Percentiles rank a stretch among this genome's conserved stretches.
Conservation (phyloP, 148 eudicot species). For the Heliamphora exappendiculata region DNA sequence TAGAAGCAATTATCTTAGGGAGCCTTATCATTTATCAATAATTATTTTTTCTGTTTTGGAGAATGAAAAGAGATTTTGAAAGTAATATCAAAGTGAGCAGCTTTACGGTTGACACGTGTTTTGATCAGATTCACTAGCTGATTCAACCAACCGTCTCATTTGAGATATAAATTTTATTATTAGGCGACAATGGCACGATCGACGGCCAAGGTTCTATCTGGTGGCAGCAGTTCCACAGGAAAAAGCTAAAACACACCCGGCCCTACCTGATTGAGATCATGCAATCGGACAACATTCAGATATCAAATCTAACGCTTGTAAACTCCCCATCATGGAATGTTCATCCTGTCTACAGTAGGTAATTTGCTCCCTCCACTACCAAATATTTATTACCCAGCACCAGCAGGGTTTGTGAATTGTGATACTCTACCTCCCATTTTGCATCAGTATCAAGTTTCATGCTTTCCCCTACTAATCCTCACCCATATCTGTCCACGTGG, state of each 20-base stretch:
- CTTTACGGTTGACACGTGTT: not conserved
- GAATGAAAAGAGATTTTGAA: no score
- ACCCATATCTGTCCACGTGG: not conserved
- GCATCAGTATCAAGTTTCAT: no score
- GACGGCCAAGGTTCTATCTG: slow-evolving; percentile 82
- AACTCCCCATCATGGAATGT: slow-evolving; percentile 85
- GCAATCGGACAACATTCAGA: slow-evolving; percentile 61
- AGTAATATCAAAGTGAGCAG: not conserved
- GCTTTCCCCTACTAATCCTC: not conserved
- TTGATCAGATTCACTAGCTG: not conserved
- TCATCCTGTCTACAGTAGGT: slow-evolving; percentile 94
- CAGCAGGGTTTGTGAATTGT: no score
- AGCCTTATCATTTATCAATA: no score
- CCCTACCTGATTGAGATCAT: slow-evolving; percentile 80
- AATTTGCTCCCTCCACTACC: not conserved
- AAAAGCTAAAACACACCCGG: slow-evolving; percentile 64
- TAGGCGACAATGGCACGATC: slow-evolving; percentile 80
- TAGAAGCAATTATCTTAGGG: no score
- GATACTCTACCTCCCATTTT: no score
- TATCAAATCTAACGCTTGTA: slow-evolving; percentile 62
- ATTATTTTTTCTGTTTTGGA: no score
- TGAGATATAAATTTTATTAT: not conserved
- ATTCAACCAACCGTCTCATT: not conserved
- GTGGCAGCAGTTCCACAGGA: slow-evolving; percentile 72
- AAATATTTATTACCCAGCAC: not conserved